phyloP scores from a whole-genome alignment of 148 eudicot species.

The Rhododendron ovatum region DNA sequence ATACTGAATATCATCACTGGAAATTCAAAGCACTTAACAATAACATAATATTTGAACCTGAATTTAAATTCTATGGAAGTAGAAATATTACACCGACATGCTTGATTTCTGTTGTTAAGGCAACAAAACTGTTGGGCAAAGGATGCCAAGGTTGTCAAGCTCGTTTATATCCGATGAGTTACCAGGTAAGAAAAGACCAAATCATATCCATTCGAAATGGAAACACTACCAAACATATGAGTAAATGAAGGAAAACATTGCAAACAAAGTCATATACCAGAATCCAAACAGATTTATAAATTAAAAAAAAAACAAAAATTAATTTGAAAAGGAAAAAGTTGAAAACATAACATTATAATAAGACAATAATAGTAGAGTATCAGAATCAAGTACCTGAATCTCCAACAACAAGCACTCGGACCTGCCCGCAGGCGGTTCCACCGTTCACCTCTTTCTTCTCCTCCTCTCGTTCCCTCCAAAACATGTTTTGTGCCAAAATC shows the following conservation, averaged over 20 bases:
- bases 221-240: neutral
- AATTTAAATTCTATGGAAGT: neutral
- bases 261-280: neutral
- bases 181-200: neutral
- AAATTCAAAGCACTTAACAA: neutral
- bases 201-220: neutral
- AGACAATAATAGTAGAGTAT: neutral
- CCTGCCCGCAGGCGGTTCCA: neutral
- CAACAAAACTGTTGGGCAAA: neutral
- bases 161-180: neutral
- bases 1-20: neutral
- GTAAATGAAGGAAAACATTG: neutral
- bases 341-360: neutral
- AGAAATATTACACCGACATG: neutral
- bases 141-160: neutral
- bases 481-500: neutral
- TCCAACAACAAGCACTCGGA: constrained; percentile 2
- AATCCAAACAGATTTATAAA: neutral
- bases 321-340: neutral
- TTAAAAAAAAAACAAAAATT: neutral
- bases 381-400: neutral
- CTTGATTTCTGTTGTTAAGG: neutral
- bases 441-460: neutral
- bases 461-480: constrained; percentile 1
- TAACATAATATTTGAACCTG: neutral